Conservation (phyloP, 2,329 filamentous ascomycete genomes). For the Exophiala lecanii-corni region DNA sequence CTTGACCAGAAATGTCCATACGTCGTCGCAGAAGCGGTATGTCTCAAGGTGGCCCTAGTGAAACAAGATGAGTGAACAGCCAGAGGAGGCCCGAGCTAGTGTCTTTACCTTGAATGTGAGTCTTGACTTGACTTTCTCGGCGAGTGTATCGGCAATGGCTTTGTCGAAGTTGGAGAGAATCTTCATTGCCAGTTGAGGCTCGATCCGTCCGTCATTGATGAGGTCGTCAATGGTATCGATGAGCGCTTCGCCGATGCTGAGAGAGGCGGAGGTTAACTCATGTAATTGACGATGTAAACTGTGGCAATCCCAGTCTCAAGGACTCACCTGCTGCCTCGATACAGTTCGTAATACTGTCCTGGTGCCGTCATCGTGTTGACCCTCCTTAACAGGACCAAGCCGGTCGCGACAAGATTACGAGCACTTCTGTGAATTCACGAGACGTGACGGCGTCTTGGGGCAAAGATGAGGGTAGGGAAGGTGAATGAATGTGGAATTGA, state of each 20-base stretch:
- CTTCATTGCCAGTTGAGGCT: constrained; percentile 98
- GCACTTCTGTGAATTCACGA: too few species aligned
- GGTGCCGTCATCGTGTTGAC: constrained; percentile 46
- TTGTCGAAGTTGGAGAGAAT: constrained; percentile 94
- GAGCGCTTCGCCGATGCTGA: constrained; percentile 83
- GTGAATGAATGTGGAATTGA: too few species aligned
- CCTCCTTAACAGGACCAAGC: too few species aligned
- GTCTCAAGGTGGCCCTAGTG: constrained; percentile 87
- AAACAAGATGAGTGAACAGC: constrained; percentile 6
- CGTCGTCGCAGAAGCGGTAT: constrained; percentile 98
- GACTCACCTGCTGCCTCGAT: constrained; percentile 89
- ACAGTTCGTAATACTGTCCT: constrained; percentile 78
- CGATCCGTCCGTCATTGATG: constrained; percentile 90
- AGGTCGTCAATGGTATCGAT: constrained; percentile 97
- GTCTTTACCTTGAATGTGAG: constrained; percentile 81
- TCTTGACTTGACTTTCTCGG: constrained; percentile 86
- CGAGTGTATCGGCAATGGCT: constrained; percentile 82
- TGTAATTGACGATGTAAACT: too few species aligned
- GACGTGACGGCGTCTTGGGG: too few species aligned
- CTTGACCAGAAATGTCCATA: constrained; percentile 99
- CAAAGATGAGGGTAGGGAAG: too few species aligned
- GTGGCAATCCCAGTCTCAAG: constrained; percentile 15
- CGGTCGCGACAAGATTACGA: too few species aligned
- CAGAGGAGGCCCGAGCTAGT: neutral
- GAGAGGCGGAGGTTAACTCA: too few species aligned